Conservation (phyloP, 2,329 filamentous ascomycete genomes). For the Venturia aucupariae region DNA sequence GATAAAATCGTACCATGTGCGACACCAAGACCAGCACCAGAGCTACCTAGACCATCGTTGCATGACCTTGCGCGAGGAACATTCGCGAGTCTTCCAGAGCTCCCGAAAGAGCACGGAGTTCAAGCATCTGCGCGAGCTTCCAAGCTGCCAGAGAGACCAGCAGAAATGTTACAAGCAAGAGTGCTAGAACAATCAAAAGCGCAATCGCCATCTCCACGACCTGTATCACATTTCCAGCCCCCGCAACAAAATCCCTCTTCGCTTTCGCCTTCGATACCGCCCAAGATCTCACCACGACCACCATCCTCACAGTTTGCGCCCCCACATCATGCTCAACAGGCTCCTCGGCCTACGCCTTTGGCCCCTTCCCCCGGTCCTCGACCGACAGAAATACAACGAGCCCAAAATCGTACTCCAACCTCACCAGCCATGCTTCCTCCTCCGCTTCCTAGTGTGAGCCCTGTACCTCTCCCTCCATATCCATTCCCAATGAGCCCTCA, state of each 20-base stretch:
- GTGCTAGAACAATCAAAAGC: neutral
- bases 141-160: neutral
- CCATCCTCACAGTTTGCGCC: conserved; percentile 21
- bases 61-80: neutral
- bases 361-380: conserved; percentile 19
- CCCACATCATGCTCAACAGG: conserved; percentile 30
- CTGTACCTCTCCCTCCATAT: conserved; percentile 7
- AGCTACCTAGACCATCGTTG: neutral
- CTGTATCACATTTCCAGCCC: neutral
- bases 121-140: neutral
- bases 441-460: conserved; percentile 23
- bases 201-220: neutral
- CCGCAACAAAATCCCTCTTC: neutral
- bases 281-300: conserved; percentile 8
- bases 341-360: conserved; percentile 19
- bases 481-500: conserved; percentile 10
- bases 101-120: neutral
- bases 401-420: conserved; percentile 22
- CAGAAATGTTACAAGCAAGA: neutral
- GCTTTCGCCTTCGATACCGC: conserved; percentile 6
- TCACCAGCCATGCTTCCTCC: conserved; percentile 29
- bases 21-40: neutral
- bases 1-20: neutral
- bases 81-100: neutral
- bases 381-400: conserved; percentile 23